These are phyloP conservation scores for Cynara cardunculus DNA, from an alignment of 129 eudicot species.

Conservation along the genomic window DNA sequence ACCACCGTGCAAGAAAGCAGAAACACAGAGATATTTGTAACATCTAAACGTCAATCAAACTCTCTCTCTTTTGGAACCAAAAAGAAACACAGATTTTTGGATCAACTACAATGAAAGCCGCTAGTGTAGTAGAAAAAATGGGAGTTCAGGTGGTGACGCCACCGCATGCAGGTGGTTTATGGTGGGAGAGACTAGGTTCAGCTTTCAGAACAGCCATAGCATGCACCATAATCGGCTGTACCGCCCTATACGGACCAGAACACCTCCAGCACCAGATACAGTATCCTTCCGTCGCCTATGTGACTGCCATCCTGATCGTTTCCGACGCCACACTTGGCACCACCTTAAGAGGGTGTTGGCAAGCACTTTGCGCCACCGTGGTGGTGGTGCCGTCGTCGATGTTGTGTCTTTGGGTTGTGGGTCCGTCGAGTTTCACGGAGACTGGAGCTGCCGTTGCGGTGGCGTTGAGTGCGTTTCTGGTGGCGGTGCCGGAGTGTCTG, in stretches of 20 bases:
- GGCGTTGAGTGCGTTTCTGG: slow-evolving; percentile 42
- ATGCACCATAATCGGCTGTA: slow-evolving; percentile 64
- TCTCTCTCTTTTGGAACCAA: neutral
- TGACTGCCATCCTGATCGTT: slow-evolving; percentile 56
- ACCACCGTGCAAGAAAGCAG: slow-evolving; percentile 20
- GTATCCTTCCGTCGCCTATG: slow-evolving; percentile 63
- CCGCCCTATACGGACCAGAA: slow-evolving; percentile 64
- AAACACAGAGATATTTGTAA: slow-evolving; percentile 2
- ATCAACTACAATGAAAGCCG: neutral
- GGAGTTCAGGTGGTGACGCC: slow-evolving; percentile 21
- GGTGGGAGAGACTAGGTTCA: slow-evolving; percentile 61
- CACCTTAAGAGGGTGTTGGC: slow-evolving; percentile 49
- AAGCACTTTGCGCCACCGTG: slow-evolving; percentile 50
- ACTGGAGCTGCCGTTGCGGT: slow-evolving; percentile 45
- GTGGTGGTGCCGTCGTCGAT: slow-evolving; percentile 56
- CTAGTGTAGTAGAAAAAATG: slow-evolving; percentile 4
- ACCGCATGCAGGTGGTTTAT: slow-evolving; percentile 39
- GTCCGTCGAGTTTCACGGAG: slow-evolving; percentile 29
- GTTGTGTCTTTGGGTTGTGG: slow-evolving; percentile 40
- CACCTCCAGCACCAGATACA: slow-evolving; percentile 29
- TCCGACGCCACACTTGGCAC: slow-evolving; percentile 67
- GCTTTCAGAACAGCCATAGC: slow-evolving; percentile 66
- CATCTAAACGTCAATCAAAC: slow-evolving; percentile 4
- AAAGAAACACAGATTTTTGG: neutral
- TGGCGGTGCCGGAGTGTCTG: slow-evolving; percentile 53